Evolutionary conservation across 257 asterid species (phyloP).

Genomic region (Perilla frutescens): DNA sequence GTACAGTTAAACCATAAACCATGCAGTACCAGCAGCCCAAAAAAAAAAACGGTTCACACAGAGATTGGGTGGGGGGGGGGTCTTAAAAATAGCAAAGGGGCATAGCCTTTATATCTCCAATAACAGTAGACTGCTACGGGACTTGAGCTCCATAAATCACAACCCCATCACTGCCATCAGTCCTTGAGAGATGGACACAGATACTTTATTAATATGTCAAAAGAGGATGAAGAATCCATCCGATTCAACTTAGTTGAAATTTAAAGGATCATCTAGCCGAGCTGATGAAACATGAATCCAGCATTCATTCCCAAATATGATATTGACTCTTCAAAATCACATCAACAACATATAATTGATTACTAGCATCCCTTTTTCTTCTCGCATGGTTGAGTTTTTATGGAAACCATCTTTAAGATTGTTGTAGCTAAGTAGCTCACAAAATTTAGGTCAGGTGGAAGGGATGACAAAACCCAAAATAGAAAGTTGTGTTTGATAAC

Average conservation of each 20-base stretch:
- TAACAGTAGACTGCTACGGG: conserved; percentile 12
- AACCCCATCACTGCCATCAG: background rate
- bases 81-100: conserved; percentile 3
- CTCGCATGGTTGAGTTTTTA: background rate
- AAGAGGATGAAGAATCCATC: conserved; percentile 6
- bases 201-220: background rate
- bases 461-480: background rate
- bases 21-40: background rate
- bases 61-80: conserved; percentile 10
- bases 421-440: background rate
- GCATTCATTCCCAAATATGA: background rate
- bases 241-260: background rate
- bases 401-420: background rate
- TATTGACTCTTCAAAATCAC: conserved; percentile 6
- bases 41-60: background rate
- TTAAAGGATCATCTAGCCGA: conserved; percentile 7
- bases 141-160: background rate
- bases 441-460: background rate
- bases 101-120: background rate
- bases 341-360: background rate
- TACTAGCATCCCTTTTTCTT: background rate
- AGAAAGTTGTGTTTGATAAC: background rate
- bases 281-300: background rate
- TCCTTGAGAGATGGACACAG: background rate
- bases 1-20: conserved; percentile 13